Evolutionary conservation across 257 asterid species (phyloP), one percentile per base, ranked within the genome.

Genomic region (Salvia miltiorrhiza): DNA sequence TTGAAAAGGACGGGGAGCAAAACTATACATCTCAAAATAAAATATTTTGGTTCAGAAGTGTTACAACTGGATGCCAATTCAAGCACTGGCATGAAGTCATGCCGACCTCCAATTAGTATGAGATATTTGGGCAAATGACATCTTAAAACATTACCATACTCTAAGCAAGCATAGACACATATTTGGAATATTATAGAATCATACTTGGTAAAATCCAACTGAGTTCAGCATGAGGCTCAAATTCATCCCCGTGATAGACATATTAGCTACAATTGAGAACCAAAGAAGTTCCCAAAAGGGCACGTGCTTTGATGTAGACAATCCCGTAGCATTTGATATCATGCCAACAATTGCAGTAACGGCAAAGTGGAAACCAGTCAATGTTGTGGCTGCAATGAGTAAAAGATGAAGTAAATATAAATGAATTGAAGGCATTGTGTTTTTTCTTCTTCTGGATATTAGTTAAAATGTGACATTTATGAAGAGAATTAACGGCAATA

Each of bases 181-280:
- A 73, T 26, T 50, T 60, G 35, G 52, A 58, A 63, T 30, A 58
- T 62, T 63, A 65, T 35, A 20, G 69, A 59, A 72, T 52, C 93
- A 20, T 88, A 93, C 98, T 75, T 93, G 98, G 84, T 93, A 93
- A 78, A 93, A 93, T 64, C 98, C 98, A 60, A 93, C 98, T 7
- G 98, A 93, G 82, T 93, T 93, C n/a, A 93, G 83, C 98, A 93
- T 93, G 81, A 93, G 98, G 82, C 98, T 93, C 33, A 93, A 75
- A 80, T 93, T 93, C 98, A 93, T 93, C 83, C 97, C 97, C 0
- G 98, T 87, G 78, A 93, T 93, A 32, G 98, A 93, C 89, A 87
- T 76, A 73, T 93, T 93, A 40, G 97, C 98, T 14, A 93, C 97
- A 69, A 93, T 3, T 24, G 98, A 90, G 77, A 93, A 93, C 98